Evolutionary conservation across 805 yeast species (phyloP), one percentile per base, ranked within the genome.

Genomic region (Ogataea kodamae): DNA sequence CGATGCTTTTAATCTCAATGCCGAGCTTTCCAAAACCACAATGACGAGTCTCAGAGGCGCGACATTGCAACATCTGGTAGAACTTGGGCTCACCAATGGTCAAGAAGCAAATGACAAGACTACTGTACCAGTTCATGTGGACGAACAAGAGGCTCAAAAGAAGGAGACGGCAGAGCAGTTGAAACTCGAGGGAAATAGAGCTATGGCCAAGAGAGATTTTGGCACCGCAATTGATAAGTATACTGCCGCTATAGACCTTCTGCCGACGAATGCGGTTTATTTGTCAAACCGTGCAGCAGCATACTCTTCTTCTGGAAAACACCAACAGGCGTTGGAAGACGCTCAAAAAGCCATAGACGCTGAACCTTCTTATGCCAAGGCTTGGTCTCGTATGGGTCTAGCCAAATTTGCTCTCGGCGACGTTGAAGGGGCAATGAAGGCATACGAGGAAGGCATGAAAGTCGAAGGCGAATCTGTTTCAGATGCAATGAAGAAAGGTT

Each of bases 231-330:
- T 87, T 33, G 73, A 70, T 15, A 76, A 80, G 46, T 92, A 92
- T 62, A 73, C 95, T 6, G 77, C 75, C 35, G 97, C 97, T 8
- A 75, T 92, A 48, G 75, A 63, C 15, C 61, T 80, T 42, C 69
- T 78, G 45, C 77, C 88, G 35, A 59, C 70, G 11, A 88, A 87
- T 57, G 88, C 89, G 11, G 85, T 92, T 13, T 92, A 81, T 61
- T 76, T 74, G 42, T 88, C 97, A 21, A 92, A 92, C 65, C 78
- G 98, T 55, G 97, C 98, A 9, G 98, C 98, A 25, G 97, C 97
- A 3, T 78, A 84, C 62, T 83, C 95, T 8, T 85, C 96, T 5
- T 52, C 74, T 18, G 72, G 76, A 43, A 67, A 87, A 41, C 89
- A 84, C 55, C 81, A 76, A 10, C 65, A 72, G 43, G 97, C 98